Evolutionary conservation across 352 stramenopile genomes (phyloP).

Genomic region (Phytophthora aleatoria): DNA sequence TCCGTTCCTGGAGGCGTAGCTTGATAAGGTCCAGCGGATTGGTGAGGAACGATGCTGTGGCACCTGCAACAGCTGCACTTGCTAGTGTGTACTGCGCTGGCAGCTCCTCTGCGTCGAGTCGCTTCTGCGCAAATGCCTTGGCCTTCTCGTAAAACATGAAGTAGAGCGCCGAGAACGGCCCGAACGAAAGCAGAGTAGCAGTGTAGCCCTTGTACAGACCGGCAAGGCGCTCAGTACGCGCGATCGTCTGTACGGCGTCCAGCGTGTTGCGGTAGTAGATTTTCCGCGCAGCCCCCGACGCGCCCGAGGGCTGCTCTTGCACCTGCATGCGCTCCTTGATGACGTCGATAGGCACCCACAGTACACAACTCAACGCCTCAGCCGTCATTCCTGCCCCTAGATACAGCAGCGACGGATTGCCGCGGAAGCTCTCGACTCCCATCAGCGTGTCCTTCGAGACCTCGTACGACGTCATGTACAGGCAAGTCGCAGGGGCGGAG

Average conservation of each 20-base stretch:
- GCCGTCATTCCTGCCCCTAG: conserved; percentile 75
- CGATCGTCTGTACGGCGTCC: conserved; percentile 92
- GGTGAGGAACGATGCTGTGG: conserved; percentile 94
- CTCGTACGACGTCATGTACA: conserved; percentile 98
- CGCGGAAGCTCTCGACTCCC: conserved; percentile 43
- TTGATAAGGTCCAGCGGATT: conserved; percentile 98
- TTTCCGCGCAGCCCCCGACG: conserved; percentile 7
- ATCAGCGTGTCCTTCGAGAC: conserved; percentile 71
- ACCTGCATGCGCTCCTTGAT: conserved; percentile 99
- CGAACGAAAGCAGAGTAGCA: conserved; percentile 96
- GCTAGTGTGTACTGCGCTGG: conserved; percentile 65
- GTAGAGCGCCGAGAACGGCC: conserved; percentile 97
- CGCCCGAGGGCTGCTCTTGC: conserved; percentile 49
- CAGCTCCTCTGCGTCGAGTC: conserved; percentile 49
- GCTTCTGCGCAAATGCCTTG: conserved; percentile 58
- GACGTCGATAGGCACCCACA: conserved; percentile 99
- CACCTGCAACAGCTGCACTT: conserved; percentile 85
- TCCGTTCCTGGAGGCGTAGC: conserved; percentile 92
- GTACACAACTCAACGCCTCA: conserved; percentile 90
- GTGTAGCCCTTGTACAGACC: conserved; percentile 96
- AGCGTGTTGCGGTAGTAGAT: conserved; percentile 92
- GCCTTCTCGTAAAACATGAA: conserved; percentile 97
- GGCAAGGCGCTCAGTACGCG: conserved; percentile 85
- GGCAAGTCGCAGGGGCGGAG: conserved; percentile 94
- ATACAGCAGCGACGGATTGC: conserved; percentile 66